phyloP scores from a whole-genome alignment of 2,329 filamentous ascomycete genomes.

The Clonostachys rosea region DNA sequence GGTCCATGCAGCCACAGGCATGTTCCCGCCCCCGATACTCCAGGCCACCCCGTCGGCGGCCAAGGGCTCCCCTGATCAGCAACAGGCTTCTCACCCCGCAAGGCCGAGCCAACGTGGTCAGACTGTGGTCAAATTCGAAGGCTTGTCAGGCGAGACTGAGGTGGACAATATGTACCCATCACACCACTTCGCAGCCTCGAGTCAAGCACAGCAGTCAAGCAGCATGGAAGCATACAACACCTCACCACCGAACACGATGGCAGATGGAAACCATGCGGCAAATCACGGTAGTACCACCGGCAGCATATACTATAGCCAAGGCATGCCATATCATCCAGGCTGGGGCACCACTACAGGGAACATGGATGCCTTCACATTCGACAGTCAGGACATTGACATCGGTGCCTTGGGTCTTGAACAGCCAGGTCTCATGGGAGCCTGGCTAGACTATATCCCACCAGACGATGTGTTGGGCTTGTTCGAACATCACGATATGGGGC shows the following conservation, averaged over 20 bases:
- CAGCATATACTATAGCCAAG: conserved; percentile 18
- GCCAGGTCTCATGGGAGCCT: conserved; percentile 64
- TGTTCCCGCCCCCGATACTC: conserved; percentile 44
- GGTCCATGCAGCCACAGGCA: conserved; percentile 39
- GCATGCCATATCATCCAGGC: conserved; percentile 17
- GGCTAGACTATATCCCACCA: conserved; percentile 66
- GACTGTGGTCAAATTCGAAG: conserved; percentile 19
- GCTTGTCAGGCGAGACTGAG: conserved; percentile 19
- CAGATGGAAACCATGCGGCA: conserved; percentile 17
- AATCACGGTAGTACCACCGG: conserved; percentile 6
- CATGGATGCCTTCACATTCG: conserved; percentile 60
- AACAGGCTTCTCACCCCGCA: conserved; percentile 6
- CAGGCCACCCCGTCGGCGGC: conserved; percentile 43
- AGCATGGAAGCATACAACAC: conserved; percentile 35
- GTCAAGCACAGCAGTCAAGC: conserved; percentile 27
- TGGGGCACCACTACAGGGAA: conserved; percentile 24
- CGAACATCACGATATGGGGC: conserved; percentile 25
- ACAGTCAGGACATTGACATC: conserved; percentile 75
- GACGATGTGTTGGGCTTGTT: conserved; percentile 59
- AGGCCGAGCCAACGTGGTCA: background rate
- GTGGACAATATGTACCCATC: conserved; percentile 15
- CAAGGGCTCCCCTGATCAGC: conserved; percentile 32
- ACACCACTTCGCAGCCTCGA: conserved; percentile 28
- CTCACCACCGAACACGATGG: conserved; percentile 35
- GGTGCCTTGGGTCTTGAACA: conserved; percentile 51